These are phyloP conservation scores for Kluyveromyces marxianus DNA, from an alignment of 1,139 yeast genomes.

Conservation along the genomic window DNA sequence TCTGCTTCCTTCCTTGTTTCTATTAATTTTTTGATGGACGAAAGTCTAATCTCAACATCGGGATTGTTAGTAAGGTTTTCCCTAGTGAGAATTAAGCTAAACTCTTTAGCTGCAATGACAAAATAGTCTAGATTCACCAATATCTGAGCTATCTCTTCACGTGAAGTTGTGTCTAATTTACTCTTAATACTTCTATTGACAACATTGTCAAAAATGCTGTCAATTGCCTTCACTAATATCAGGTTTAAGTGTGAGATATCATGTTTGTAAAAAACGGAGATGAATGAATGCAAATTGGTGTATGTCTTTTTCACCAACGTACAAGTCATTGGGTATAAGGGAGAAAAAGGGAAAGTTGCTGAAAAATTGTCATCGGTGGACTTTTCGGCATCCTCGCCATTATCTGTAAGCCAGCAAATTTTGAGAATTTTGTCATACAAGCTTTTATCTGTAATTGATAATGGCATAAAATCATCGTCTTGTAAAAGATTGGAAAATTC, in stretches of 20 bases:
- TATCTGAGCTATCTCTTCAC: constrained; percentile 88
- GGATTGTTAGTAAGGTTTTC: constrained; percentile 39
- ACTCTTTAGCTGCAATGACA: constrained; percentile 44
- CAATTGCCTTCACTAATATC: constrained; percentile 56
- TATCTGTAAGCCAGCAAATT: constrained; percentile 62
- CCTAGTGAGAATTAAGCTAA: constrained; percentile 36
- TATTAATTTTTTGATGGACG: constrained; percentile 50
- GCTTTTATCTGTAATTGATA: constrained; percentile 52
- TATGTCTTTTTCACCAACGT: constrained; percentile 62
- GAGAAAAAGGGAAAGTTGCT: constrained; percentile 78
- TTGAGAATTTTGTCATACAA: constrained; percentile 57
- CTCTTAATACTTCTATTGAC: constrained; percentile 60
- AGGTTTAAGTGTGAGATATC: constrained; percentile 43
- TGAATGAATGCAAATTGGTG: constrained; percentile 52
- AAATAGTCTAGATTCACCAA: constrained; percentile 84
- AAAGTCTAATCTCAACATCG: constrained; percentile 49
- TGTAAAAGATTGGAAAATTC: constrained; percentile 59
- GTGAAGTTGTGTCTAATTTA: constrained; percentile 63
- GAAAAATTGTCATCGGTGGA: constrained; percentile 48
- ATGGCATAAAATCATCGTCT: constrained; percentile 86
- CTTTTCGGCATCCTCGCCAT: constrained; percentile 33
- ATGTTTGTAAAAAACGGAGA: constrained; percentile 51
- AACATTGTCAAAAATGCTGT: constrained; percentile 58
- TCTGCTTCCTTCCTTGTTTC: constrained; percentile 70
- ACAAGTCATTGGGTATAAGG: constrained; percentile 80